Conservation (phyloP, 2,329 filamentous ascomycete species). For the Lizonia empirigonia region DNA sequence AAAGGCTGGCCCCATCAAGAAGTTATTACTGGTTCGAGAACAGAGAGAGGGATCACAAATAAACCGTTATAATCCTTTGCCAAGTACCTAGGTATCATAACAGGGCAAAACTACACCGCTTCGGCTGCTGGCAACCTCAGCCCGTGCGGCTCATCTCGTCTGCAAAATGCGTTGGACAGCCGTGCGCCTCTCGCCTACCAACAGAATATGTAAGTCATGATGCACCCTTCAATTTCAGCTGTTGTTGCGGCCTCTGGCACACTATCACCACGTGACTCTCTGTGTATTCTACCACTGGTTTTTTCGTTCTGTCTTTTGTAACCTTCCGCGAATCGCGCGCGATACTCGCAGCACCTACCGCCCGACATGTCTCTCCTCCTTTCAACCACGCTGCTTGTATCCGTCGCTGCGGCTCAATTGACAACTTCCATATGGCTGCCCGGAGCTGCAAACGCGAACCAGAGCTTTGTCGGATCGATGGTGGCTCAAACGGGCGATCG, state of each 20-base stretch:
- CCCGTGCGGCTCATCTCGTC: slow-evolving; percentile 20
- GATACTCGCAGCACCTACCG: too few relatives aligned
- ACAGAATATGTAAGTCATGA: slow-evolving; percentile 4
- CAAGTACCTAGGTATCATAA: not conserved
- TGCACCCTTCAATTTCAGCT: not conserved
- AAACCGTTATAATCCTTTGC: not conserved
- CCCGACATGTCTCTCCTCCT: slow-evolving; percentile 36
- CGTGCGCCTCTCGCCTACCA: not conserved
- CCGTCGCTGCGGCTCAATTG: slow-evolving; percentile 29
- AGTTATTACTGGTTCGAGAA: not conserved
- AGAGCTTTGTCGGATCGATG: slow-evolving; percentile 30
- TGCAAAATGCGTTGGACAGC: slow-evolving; percentile 24
- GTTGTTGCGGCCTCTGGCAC: not conserved
- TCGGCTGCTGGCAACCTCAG: slow-evolving; percentile 2
- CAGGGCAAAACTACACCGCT: slow-evolving; percentile 3
- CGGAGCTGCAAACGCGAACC: slow-evolving; percentile 13
- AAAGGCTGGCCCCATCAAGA: too few relatives aligned
- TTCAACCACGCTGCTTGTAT: slow-evolving; percentile 27
- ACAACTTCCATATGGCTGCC: slow-evolving; percentile 41
- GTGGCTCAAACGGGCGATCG: slow-evolving; percentile 26
- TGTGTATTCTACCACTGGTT: too few relatives aligned
- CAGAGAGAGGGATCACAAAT: not conserved
- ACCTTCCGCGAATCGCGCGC: too few relatives aligned
- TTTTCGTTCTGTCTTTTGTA: too few relatives aligned
- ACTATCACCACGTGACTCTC: not conserved